Percentiles rank a stretch among this genome's conserved stretches.
Conservation (phyloP, 148 eudicot species). For the Spergularia marina region DNA sequence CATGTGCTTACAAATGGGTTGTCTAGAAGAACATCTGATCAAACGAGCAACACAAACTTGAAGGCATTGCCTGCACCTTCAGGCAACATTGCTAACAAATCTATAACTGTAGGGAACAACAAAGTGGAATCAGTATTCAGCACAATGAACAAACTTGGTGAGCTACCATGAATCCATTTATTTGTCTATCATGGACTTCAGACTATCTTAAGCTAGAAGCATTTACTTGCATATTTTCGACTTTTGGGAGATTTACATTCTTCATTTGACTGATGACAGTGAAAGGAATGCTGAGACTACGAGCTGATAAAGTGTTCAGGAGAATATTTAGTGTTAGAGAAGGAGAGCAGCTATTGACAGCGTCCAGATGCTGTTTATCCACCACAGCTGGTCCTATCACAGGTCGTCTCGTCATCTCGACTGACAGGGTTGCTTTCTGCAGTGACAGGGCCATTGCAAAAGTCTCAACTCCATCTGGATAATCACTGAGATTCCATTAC, state of each 20-base stretch:
- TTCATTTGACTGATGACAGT: conserved; percentile 9
- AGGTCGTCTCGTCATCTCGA: conserved; percentile 29
- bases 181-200: neutral
- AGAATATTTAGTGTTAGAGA: conserved; percentile 26
- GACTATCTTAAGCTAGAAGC: neutral
- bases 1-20: conserved; percentile 18
- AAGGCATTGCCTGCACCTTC: conserved; percentile 11
- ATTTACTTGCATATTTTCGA: no score
- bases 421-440: conserved; percentile 28
- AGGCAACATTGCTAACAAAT: conserved; percentile 2
- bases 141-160: conserved; percentile 23
- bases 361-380: conserved; percentile 20
- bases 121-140: conserved; percentile 2
- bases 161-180: neutral
- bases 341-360: conserved; percentile 23
- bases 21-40: conserved; percentile 1
- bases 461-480: conserved; percentile 23
- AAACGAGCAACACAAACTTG: neutral
- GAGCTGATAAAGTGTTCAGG: conserved; percentile 25
- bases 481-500: conserved; percentile 18
- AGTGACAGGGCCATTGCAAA: conserved; percentile 26
- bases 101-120: neutral
- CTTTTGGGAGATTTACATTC: neutral
- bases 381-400: conserved; percentile 25
- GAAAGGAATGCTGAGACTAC: conserved; percentile 24